Conservation (phyloP, 257 asterid genomes). For the Coffea eugenioides region DNA sequence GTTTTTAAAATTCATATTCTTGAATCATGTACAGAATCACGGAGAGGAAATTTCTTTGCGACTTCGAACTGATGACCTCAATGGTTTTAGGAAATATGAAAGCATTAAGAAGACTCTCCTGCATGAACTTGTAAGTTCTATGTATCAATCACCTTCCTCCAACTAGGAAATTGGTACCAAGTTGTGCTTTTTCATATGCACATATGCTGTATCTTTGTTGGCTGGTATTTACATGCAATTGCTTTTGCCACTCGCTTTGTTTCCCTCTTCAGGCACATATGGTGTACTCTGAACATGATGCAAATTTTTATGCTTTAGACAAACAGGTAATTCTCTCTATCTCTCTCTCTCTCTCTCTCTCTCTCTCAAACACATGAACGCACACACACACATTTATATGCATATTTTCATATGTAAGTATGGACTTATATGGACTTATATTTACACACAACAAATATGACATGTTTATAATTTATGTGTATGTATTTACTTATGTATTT, state of each 20-base stretch:
- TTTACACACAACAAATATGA: no score
- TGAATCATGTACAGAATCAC: slow-evolving; percentile 52
- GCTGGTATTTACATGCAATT: background rate
- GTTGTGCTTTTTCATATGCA: background rate
- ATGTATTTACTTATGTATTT: no score
- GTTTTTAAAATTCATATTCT: slow-evolving; percentile 7
- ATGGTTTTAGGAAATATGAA: slow-evolving; percentile 87
- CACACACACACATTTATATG: background rate
- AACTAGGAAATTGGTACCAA: background rate
- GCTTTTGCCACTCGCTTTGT: slow-evolving; percentile 2
- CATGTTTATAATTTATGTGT: no score
- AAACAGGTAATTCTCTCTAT: slow-evolving; percentile 53
- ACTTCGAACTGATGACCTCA: slow-evolving; percentile 92
- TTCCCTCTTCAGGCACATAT: slow-evolving; percentile 72
- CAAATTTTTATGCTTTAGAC: slow-evolving; percentile 69
- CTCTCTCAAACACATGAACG: no score
- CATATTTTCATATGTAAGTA: background rate
- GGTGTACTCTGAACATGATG: slow-evolving; percentile 85
- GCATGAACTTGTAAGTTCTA: slow-evolving; percentile 73
- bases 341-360: background rate
- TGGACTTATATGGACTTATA: no score
- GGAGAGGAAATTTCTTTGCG: slow-evolving; percentile 97
- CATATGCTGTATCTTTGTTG: background rate
- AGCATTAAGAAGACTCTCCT: slow-evolving; percentile 85
- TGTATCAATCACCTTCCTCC: slow-evolving; percentile 4